Base-by-base conservation (phyloP, 352 stramenopile genomes). In the Pythium plurisporium region DNA sequence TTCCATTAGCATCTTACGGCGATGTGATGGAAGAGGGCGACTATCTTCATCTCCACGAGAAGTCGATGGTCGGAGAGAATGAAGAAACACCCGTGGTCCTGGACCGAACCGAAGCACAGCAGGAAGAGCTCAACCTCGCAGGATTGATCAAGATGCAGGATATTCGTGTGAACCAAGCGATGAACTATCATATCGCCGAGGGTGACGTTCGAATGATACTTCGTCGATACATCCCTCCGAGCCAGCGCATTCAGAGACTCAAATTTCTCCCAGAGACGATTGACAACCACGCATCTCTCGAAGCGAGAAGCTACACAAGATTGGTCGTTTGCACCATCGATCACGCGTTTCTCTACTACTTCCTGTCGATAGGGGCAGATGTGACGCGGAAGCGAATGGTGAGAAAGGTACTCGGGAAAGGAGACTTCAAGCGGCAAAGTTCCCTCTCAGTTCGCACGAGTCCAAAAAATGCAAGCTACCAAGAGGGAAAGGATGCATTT, bases 251-350 rank as follows among this genome's bases (percentile, higher is more conserved):
- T n/a, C 65, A 65, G 19, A 79, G 65, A 26, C 69, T 94, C 9
- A 72, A 76, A 45, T 94, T 94, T 50, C 50, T 94, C 5, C 82
- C 84, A 4, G 82, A 94, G 51, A 92, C 82, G 5, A 89, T 94
- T 44, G 84, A 91, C 65, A 88, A 90, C 44, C 73, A 77, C 25
- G 65, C 85, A n/a, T 84, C 76, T 14, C 71, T 87, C 17, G 82
- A 94, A 37, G 73, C 80, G 42, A 73, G 79, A 34, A 88, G 80
- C 52, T 92, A 94, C 55, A 87, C 82, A 15, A 80, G 82, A 3
- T 59, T 94, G 31, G 62, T 94, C 9, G 69, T 94, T 3, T 70
- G 67, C 14, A 91, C 84, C 9, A 54, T 79, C 22, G 65, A 74
- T 23, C 63, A 89, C 33, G 80, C 82, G 0, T 92, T 94, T 42